phyloP scores from a whole-genome alignment of 1,284 basidiomycete species.

The Moesziomyces sp. region DNA sequence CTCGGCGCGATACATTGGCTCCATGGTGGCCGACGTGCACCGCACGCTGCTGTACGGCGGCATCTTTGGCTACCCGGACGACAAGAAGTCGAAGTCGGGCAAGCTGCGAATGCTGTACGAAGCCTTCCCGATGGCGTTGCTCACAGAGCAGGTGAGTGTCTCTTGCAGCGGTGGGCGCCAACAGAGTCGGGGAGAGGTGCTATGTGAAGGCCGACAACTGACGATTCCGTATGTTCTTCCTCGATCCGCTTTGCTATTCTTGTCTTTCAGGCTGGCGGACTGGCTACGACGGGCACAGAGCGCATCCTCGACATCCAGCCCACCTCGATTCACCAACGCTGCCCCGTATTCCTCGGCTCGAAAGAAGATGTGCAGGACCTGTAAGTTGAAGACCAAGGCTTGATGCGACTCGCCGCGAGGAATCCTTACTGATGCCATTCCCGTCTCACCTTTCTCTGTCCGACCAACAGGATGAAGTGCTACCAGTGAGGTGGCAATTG shows the following conservation, averaged over 20 bases:
- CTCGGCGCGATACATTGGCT: slow-evolving; percentile 85
- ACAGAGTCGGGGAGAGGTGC: no score
- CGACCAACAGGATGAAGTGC: slow-evolving; percentile 12
- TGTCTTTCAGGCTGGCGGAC: slow-evolving; percentile 82
- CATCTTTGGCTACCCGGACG: slow-evolving; percentile 97
- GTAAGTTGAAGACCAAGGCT: slow-evolving; percentile 15
- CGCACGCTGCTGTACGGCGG: slow-evolving; percentile 96
- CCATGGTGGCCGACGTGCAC: slow-evolving; percentile 98
- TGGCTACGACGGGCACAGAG: slow-evolving; percentile 91
- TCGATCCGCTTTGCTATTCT: slow-evolving; percentile 3
- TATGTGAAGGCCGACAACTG: background rate
- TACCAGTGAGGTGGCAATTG: slow-evolving; percentile 6
- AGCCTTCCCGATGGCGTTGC: slow-evolving; percentile 98
- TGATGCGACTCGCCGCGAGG: background rate
- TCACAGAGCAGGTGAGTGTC: slow-evolving; percentile 79
- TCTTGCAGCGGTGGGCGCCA: no score
- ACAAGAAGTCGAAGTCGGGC: slow-evolving; percentile 96
- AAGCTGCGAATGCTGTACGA: slow-evolving; percentile 96
- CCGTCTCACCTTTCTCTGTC: no score
- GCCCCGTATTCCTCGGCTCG: slow-evolving; percentile 92
- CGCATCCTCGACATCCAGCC: slow-evolving; percentile 94
- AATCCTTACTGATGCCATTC: background rate
- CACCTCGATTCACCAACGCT: slow-evolving; percentile 88
- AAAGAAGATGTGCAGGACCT: slow-evolving; percentile 90
- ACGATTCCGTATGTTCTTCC: background rate